Conservation (phyloP, 306 rosid genomes). For the Prunus campanulata region DNA sequence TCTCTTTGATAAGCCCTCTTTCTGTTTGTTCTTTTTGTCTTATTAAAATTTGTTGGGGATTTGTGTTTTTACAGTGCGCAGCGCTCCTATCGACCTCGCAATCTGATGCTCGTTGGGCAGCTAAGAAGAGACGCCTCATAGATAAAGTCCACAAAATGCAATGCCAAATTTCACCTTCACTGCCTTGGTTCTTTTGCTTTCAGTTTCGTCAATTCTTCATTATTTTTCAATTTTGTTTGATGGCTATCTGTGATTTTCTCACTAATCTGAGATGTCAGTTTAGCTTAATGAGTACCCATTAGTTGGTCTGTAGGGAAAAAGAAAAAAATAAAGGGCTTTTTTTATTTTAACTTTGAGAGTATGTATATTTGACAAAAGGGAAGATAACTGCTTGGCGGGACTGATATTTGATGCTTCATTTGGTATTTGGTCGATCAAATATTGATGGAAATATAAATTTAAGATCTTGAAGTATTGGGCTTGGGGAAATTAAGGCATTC, state of each 20-base stretch:
- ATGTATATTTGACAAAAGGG: neutral
- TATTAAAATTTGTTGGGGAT: too few relatives aligned
- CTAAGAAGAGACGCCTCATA: conserved; percentile 76
- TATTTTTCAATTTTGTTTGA: neutral
- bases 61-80: too few relatives aligned
- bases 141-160: conserved; percentile 87
- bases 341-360: neutral
- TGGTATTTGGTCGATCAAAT: neutral
- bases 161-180: conserved; percentile 2
- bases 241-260: neutral
- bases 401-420: neutral
- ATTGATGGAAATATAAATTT: neutral
- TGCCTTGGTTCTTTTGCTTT: neutral
- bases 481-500: conserved; percentile 2
- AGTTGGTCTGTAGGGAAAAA: neutral
- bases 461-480: neutral
- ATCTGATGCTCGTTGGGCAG: conserved; percentile 37
- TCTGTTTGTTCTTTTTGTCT: too few relatives aligned
- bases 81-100: conserved; percentile 25
- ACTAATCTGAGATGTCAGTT: neutral
- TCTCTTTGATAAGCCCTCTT: too few relatives aligned
- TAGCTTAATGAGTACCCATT: neutral
- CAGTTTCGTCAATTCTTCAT: neutral
- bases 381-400: neutral
- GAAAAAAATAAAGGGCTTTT: neutral